Conservation (phyloP, 805 yeast species). For the Pichia nanzhaoensis region DNA sequence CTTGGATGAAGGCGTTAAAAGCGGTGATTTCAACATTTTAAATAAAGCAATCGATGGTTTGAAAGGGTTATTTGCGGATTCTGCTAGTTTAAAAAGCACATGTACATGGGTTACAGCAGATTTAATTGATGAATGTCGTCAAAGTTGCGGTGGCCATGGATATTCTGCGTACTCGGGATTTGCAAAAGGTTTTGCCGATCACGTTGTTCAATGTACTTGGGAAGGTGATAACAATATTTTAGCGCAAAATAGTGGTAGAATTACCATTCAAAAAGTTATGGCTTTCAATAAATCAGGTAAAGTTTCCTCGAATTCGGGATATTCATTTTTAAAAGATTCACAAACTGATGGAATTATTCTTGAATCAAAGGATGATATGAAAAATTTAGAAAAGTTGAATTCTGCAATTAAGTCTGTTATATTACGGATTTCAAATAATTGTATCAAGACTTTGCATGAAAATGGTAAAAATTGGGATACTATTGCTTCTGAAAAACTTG, state of each 20-base stretch:
- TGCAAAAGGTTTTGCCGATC: slow-evolving; percentile 82
- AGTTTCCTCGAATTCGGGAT: slow-evolving; percentile 26
- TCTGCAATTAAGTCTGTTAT: slow-evolving; percentile 36
- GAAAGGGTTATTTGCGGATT: slow-evolving; percentile 73
- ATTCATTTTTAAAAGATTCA: slow-evolving; percentile 31
- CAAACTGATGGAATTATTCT: slow-evolving; percentile 29
- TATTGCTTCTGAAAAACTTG: slow-evolving; percentile 40
- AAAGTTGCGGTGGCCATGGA: slow-evolving; percentile 95
- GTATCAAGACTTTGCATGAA: slow-evolving; percentile 28
- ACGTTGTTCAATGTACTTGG: slow-evolving; percentile 99
- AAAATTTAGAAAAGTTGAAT: slow-evolving; percentile 28
- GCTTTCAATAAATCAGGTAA: slow-evolving; percentile 34
- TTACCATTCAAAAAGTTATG: slow-evolving; percentile 49
- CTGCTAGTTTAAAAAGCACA: slow-evolving; percentile 85
- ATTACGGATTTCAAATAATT: slow-evolving; percentile 32
- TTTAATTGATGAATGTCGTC: slow-evolving; percentile 83
- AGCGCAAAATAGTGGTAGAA: slow-evolving; percentile 78
- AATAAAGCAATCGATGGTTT: slow-evolving; percentile 48
- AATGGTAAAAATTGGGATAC: slow-evolving; percentile 38
- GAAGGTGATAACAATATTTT: slow-evolving; percentile 93
- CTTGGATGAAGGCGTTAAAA: slow-evolving; percentile 48
- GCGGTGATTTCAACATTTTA: slow-evolving; percentile 40
- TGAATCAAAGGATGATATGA: slow-evolving; percentile 22
- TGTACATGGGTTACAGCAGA: slow-evolving; percentile 80
- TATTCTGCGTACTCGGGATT: slow-evolving; percentile 89